A percentile compares a stretch with the other conserved stretches of the same genome.
phyloP scores from a whole-genome alignment of 176 grass and related monocot genomes.

The Phoenix dactylifera region DNA sequence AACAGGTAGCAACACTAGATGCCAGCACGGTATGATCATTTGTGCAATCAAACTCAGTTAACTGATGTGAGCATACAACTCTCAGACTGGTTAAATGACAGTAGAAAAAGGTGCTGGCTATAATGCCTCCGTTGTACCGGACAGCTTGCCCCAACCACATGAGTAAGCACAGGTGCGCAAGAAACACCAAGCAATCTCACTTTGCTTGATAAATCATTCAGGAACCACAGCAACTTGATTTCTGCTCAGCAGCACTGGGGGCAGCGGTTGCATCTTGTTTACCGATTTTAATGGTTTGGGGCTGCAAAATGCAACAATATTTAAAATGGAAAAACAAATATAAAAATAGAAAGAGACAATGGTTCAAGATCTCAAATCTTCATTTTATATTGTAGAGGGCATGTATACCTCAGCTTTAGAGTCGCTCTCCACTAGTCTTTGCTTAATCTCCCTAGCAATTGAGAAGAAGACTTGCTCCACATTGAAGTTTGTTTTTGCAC shows the following conservation, averaged over 20 bases:
- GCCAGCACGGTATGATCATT: no score
- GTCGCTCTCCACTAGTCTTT: conserved; percentile 61
- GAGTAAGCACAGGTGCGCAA: no score
- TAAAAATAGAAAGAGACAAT: background rate
- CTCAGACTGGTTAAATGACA: no score
- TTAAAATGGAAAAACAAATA: background rate
- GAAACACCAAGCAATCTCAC: no score
- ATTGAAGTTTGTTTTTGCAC: conserved; percentile 88
- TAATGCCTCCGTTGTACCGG: no score
- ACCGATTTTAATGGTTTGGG: conserved; percentile 55
- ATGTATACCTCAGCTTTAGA: conserved; percentile 42
- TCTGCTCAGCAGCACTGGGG: conserved; percentile 22
- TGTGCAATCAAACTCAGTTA: no score
- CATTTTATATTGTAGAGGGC: conserved; percentile 8
- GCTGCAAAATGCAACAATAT: conserved; percentile 27
- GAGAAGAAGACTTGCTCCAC: conserved; percentile 85
- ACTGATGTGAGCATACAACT: no score
- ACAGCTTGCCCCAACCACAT: no score
- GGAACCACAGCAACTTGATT: conserved; percentile 66
- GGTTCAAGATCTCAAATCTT: background rate
- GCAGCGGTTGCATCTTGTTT: conserved; percentile 38
- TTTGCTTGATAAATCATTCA: conserved; percentile 21
- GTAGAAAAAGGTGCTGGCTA: no score
- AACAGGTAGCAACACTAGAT: no score
- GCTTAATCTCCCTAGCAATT: conserved; percentile 83